Evolutionary conservation across 768 basidiomycete genomes (phyloP), one percentile per base, ranked within the genome.

Genomic region (Boletus pseudo-olivaceus): DNA sequence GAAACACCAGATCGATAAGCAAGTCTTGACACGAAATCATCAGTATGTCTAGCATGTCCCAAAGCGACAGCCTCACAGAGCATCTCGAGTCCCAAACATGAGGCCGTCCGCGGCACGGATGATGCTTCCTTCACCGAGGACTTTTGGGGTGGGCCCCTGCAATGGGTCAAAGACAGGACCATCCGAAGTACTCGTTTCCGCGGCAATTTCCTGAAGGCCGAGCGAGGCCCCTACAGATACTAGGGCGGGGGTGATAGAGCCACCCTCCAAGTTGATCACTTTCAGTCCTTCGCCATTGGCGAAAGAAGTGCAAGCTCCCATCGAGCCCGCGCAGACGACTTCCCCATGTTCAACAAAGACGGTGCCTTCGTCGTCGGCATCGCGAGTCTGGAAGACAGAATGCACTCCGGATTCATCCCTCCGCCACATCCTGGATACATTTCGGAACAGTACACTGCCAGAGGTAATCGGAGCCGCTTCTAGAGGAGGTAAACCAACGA

Each of bases 1-100:
- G 89, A 90, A 3, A 94, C 86, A 4, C 92, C 91, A 7, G 77
- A 70, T 19, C 82, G 82, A 62, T 90, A 88, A 0, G 91, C 88
- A 38, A 88, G 63, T 32, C 90, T 92, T 60, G 34, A 29, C 47
- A 42, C 4, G 34, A 30, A 27, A 20, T 33, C 9, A 27, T 66
- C 40, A 66, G 46, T 35, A 39, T 44, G 39, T 27, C n/a, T 8
- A 32, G 15, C 32, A 32, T 10, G n/a, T 3, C 7, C 20, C 14
- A 23, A 23, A 39, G 43, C 2, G 27, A 47, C 19, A 43, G 41
- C 8, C 81, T 58, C 43, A 80, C 82, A 82, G 53, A 19, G 76
- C 71, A 64, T 82, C 76, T 45, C 82, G 69, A 19, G 82, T 69
- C 29, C 71, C 76, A 48, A 82, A 87, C 53, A 77, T 73, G 43